Base-by-base conservation (phyloP, 1,284 basidiomycete species). In the Pseudomicrostroma phylloplanum region DNA sequence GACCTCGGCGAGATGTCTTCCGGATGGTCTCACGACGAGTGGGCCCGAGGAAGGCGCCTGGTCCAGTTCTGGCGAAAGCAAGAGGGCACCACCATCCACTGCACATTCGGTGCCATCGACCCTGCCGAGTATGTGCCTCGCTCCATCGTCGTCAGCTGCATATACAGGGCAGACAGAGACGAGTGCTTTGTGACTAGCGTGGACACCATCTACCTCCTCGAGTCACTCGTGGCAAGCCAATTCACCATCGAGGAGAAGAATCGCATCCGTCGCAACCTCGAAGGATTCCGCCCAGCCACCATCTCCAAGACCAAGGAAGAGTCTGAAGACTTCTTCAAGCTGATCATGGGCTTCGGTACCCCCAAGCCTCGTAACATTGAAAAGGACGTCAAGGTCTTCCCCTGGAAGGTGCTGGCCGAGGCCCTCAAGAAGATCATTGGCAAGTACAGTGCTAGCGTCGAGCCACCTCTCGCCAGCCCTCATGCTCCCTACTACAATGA, bases 171-270 rank as follows among this genome's bases (percentile, higher is more conserved):
- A 59, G 88, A 90, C 61, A 86, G 84, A 51, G 86, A 88, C 69
- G 83, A 86, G 25, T 93, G 87, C 81, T 93, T 87, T 79, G 69
- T 92, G 68, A 97, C 93, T 13, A 94, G 91, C 0, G 93, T 96
- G 66, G 93, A 97, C 79, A 87, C 92, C 76, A 94, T 97, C 76
- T 91, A 89, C 78, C 84, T 96, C 17, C 85, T 97, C 58, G 92
- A 96, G 81, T 86, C 88, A 13, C 84, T 97, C 53, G 88, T 92
- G 39, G 89, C 87, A 26, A 85, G 86, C 46, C 84, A 88, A 56
- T 94, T 96, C 77, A 88, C 88, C 21, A 89, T 94, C 49, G 92
- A 94, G 80, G 93, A 96, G 83, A 96, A 96, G 84, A 96, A 96
- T 76, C 85, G 93, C 48, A 96, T 96, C 71, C 84, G 94, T 59